Evolutionary conservation across 352 stramenopile genomes (phyloP).

Genomic region (Globisporangium spiculum): DNA sequence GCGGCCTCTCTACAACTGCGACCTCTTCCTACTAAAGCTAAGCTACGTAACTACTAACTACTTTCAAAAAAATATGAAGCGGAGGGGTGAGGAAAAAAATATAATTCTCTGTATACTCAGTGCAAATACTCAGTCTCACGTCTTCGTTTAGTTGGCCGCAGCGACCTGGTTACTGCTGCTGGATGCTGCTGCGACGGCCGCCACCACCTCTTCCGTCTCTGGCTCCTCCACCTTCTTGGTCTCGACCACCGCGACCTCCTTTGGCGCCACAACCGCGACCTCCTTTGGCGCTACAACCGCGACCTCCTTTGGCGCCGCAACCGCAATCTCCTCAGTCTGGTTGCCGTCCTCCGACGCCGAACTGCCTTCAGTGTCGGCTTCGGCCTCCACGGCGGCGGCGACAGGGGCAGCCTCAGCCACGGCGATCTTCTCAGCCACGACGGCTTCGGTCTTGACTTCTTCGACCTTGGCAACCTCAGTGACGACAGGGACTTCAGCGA

Average conservation of each 20-base stretch:
- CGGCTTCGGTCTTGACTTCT: not conserved
- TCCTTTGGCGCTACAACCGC: conserved; percentile 21
- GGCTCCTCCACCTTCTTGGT: conserved; percentile 13
- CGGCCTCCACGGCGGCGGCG: too few relatives aligned
- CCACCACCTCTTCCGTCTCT: conserved; percentile 22
- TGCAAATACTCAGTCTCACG: not conserved
- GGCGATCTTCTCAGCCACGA: not conserved
- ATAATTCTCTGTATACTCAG: conserved; percentile 5
- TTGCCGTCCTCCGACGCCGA: too few relatives aligned
- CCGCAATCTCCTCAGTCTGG: conserved; percentile 23
- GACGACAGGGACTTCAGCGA: conserved; percentile 8
- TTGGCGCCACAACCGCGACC: conserved; percentile 15
- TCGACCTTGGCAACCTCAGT: conserved; percentile 3
- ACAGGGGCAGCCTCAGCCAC: not conserved
- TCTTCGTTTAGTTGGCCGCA: conserved; percentile 1
- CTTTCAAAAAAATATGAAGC: too few relatives aligned
- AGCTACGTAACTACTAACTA: too few relatives aligned
- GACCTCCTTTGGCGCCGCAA: conserved; percentile 20
- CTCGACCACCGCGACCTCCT: conserved; percentile 17
- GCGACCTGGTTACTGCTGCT: conserved; percentile 11
- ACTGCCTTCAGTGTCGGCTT: too few relatives aligned
- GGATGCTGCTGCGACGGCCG: too few relatives aligned
- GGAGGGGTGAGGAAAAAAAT: not conserved
- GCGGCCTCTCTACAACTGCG: too few relatives aligned
- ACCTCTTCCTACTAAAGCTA: too few relatives aligned